These are phyloP conservation scores for Aegle marmelos DNA, from an alignment of 345 rosid genomes.

Conservation along the genomic window DNA sequence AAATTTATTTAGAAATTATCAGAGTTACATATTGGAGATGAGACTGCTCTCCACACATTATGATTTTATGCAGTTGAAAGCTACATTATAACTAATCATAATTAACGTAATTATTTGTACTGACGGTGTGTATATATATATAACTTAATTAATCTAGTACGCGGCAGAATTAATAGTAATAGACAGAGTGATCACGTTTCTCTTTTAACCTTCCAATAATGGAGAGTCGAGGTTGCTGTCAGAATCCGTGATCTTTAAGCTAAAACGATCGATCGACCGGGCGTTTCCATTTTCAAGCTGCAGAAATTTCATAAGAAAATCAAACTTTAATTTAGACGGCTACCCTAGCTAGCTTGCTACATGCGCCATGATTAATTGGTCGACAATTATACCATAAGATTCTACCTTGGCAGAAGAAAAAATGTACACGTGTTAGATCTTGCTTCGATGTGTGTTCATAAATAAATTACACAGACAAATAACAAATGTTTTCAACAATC, in stretches of 20 bases:
- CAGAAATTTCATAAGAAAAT: neutral
- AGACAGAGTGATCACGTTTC: too few relatives aligned
- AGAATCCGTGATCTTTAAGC: slow-evolving; percentile 33
- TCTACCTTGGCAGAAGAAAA: neutral
- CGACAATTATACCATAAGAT: neutral
- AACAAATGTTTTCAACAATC: neutral
- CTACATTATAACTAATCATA: slow-evolving; percentile 23
- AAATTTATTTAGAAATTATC: too few relatives aligned
- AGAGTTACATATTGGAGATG: neutral
- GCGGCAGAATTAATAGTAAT: too few relatives aligned
- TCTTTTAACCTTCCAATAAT: slow-evolving; percentile 18
- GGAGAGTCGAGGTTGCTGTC: slow-evolving; percentile 20
- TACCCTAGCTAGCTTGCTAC: neutral
- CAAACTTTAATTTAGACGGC: neutral
- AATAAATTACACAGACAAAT: slow-evolving; percentile 1
- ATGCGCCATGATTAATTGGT: neutral
- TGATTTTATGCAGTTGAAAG: slow-evolving; percentile 19
- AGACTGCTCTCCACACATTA: neutral
- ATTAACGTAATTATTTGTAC: neutral
- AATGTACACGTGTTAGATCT: slow-evolving; percentile 12
- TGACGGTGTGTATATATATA: too few relatives aligned
- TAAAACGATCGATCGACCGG: slow-evolving; percentile 6
- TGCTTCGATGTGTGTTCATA: neutral
- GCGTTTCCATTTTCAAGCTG: neutral
- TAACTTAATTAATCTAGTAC: too few relatives aligned